These are phyloP conservation scores for Thyridium curvatum DNA, from an alignment of 2,329 filamentous ascomycete genomes.

Conservation along the genomic window DNA sequence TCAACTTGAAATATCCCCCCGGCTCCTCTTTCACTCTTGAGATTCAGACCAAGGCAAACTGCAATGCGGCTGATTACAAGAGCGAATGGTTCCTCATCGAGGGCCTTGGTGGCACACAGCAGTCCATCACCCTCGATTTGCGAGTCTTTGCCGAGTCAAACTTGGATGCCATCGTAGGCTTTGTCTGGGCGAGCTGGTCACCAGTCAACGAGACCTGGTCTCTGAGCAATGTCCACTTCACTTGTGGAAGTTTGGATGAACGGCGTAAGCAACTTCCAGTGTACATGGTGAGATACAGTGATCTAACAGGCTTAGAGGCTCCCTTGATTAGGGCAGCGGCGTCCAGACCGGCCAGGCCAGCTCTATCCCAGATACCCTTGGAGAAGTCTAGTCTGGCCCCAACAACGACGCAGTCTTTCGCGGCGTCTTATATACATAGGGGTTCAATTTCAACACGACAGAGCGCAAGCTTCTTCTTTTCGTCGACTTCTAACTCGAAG, in stretches of 20 bases:
- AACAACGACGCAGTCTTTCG: too few species aligned
- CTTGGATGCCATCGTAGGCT: constrained; percentile 7
- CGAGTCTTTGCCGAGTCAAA: constrained; percentile 8
- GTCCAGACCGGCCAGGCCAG: too few species aligned
- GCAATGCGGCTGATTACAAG: constrained; percentile 7
- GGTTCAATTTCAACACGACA: too few species aligned
- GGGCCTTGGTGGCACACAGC: constrained; percentile 7
- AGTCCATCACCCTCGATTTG: constrained; percentile 10
- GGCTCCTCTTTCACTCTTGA: constrained; percentile 8
- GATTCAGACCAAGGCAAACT: constrained; percentile 7
- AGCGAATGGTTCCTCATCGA: constrained; percentile 9
- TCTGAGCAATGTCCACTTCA: constrained; percentile 9
- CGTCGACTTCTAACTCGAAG: too few species aligned
- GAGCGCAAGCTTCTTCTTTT: too few species aligned
- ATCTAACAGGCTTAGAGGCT: too few species aligned
- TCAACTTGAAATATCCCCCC: constrained; percentile 8
- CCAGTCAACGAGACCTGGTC: constrained; percentile 5
- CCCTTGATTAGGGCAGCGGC: too few species aligned
- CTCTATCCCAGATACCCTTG: too few species aligned
- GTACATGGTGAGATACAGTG: too few species aligned
- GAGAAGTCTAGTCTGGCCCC: too few species aligned
- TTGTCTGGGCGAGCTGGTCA: constrained; percentile 9
- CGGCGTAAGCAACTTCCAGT: too few species aligned
- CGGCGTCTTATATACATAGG: too few species aligned
- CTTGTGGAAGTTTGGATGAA: constrained; percentile 6